phyloP scores from a whole-genome alignment of 2,329 filamentous ascomycete species.

The Penicillium sp. region DNA sequence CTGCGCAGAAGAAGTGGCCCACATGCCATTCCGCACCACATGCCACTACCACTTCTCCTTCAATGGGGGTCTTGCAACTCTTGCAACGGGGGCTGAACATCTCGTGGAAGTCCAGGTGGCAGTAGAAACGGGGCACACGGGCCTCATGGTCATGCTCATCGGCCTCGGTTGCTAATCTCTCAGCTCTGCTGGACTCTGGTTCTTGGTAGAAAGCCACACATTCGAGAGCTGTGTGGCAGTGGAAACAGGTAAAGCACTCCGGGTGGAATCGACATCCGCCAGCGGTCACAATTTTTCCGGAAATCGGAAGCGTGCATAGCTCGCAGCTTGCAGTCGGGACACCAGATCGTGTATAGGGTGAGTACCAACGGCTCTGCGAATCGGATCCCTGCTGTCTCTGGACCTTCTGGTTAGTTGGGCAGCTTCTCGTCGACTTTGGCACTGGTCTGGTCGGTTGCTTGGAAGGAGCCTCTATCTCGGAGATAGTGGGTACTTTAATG shows the following conservation, averaged over 20 bases:
- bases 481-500: slow-evolving; percentile 40
- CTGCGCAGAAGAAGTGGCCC: slow-evolving; percentile 97
- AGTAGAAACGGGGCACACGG: slow-evolving; percentile 79
- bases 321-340: slow-evolving; percentile 72
- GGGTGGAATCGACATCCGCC: slow-evolving; percentile 85
- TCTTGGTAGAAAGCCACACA: slow-evolving; percentile 96
- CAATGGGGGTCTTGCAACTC: slow-evolving; percentile 92
- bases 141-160: slow-evolving; percentile 62
- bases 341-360: slow-evolving; percentile 47
- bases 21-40: slow-evolving; percentile 96
- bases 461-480: slow-evolving; percentile 29
- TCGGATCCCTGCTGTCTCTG: slow-evolving; percentile 39
- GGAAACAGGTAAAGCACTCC: slow-evolving; percentile 84
- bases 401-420: slow-evolving; percentile 25
- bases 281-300: slow-evolving; percentile 84
- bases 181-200: slow-evolving; percentile 67
- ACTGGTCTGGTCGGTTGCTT: slow-evolving; percentile 15
- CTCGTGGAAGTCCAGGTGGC: slow-evolving; percentile 98
- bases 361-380: slow-evolving; percentile 36
- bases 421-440: slow-evolving; percentile 16
- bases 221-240: slow-evolving; percentile 84
- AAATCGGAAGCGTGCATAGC: slow-evolving; percentile 78
- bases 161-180: slow-evolving; percentile 65
- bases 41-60: slow-evolving; percentile 90
- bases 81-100: slow-evolving; percentile 89